Base-by-base conservation (phyloP, 2,329 filamentous ascomycete species). In the Fusarium bulbicola region DNA sequence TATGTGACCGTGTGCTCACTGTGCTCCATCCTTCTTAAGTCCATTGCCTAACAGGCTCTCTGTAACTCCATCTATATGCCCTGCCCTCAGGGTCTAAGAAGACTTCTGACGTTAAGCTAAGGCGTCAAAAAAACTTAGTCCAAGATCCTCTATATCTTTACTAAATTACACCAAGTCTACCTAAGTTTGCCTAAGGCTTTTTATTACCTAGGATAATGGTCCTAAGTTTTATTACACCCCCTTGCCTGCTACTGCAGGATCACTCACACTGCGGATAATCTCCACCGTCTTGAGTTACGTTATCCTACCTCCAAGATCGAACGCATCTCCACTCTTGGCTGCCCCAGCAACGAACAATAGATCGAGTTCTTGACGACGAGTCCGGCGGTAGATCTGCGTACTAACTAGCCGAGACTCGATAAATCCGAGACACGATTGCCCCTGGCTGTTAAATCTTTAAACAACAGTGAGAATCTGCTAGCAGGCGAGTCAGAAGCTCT, bases 311-410 rank as follows among this genome's bases (percentile, higher is more conserved):
- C 42, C 13, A 24, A 45, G 42, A 13, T 43, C 36, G 20, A 39
- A 45, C 24, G 24, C 21, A 28, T 56, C 43, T 47, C 61, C 53
- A 63, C 66, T 42, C 28, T 32, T 39, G 32, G 46, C 68, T 66
- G 68, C 64, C 65, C 53, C 46, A 34, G 60, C 72, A 74, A 74
- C 72, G 24, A 32, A 50, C 63, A 46, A 28, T 39, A 52, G 49
- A 36, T 46, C 39, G 20, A 52, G 37, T 30, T 28, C 36, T 21
- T 37, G 32, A 30, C 37, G 32, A 37, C 36, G 34, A 59, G 50
- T 16, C 46, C n/a, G 40, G 24, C 34, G n/a, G 52, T 59, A 43
- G 69, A 73, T 73, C 70, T 66, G 24, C 43, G 20, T 36, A 21
- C 34, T 26, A 52, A 37, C 18, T 54, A 39, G 66, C 60, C 60